Percentiles rank a stretch among this genome's conserved stretches.
Evolutionary conservation across 1,139 yeast genomes (phyloP).

Genomic region (Williopsis jadinii): DNA sequence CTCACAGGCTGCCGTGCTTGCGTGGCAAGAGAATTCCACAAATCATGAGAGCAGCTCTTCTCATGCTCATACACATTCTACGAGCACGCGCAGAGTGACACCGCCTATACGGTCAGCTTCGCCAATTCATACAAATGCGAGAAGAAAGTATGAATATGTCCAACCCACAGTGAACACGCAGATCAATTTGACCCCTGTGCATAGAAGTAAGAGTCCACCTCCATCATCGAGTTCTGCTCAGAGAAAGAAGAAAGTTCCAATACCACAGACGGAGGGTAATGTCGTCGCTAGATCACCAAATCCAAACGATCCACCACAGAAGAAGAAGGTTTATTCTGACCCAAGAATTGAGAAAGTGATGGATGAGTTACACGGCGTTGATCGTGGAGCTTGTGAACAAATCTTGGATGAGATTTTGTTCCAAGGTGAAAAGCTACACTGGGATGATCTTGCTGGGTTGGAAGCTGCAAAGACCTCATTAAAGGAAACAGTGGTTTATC

Average conservation of each 20-base stretch:
- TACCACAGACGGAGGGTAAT: background rate
- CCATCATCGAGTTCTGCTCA: background rate
- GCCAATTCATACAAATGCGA: slow-evolving; percentile 5
- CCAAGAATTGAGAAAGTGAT: slow-evolving; percentile 17
- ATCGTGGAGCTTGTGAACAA: slow-evolving; percentile 35
- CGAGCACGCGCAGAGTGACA: slow-evolving; percentile 8
- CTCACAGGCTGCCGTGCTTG: slow-evolving; percentile 23
- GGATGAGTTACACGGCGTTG: slow-evolving; percentile 34
- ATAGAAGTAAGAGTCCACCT: slow-evolving; percentile 4
- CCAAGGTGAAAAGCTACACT: slow-evolving; percentile 48
- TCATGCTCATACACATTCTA: no score
- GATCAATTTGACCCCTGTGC: slow-evolving; percentile 15
- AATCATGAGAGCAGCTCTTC: no score
- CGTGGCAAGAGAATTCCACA: slow-evolving; percentile 19
- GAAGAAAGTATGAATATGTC: slow-evolving; percentile 18
- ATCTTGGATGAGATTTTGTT: slow-evolving; percentile 44
- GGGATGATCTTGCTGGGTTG: slow-evolving; percentile 62
- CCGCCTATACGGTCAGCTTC: slow-evolving; percentile 13
- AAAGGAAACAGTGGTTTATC: slow-evolving; percentile 62
- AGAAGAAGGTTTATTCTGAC: slow-evolving; percentile 10
- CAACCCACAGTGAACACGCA: slow-evolving; percentile 21
- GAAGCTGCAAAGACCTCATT: slow-evolving; percentile 49
- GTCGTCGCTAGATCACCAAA: no score
- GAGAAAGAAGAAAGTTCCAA: slow-evolving; percentile 3
- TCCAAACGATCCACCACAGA: background rate